Conservation (phyloP, 192 early-diverging fungal genomes). For the Coemansia sp. region DNA sequence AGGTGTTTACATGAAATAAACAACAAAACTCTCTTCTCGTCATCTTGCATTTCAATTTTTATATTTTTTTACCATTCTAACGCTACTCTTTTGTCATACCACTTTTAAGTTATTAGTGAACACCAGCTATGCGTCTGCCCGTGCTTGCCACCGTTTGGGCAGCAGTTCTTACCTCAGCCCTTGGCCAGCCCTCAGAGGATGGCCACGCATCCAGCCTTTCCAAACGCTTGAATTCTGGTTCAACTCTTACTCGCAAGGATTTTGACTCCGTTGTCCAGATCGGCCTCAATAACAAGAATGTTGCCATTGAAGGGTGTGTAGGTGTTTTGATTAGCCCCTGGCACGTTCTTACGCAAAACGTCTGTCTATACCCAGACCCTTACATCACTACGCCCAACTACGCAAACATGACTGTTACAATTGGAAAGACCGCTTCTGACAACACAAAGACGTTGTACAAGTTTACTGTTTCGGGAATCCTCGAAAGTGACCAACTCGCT, state of each 20-base stretch:
- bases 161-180: neutral
- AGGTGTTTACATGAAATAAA: neutral
- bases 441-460: constrained; percentile 1
- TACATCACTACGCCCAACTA: neutral
- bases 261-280: constrained; percentile 12
- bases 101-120: neutral
- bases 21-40: neutral
- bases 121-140: neutral
- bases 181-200: neutral
- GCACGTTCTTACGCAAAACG: constrained; percentile 8
- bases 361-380: neutral
- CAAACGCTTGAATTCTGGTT: neutral
- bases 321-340: constrained; percentile 17
- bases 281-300: neutral
- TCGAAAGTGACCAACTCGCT: neutral
- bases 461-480: neutral
- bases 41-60: neutral
- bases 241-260: constrained; percentile 1
- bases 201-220: neutral
- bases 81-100: neutral
- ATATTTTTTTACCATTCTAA: neutral
- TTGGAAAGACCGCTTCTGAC: constrained; percentile 7
- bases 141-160: neutral
- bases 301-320: constrained; percentile 7
- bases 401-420: neutral